Evolutionary conservation across 2,329 filamentous ascomycete species (phyloP).

Genomic region (Trichocomaceae sp.): DNA sequence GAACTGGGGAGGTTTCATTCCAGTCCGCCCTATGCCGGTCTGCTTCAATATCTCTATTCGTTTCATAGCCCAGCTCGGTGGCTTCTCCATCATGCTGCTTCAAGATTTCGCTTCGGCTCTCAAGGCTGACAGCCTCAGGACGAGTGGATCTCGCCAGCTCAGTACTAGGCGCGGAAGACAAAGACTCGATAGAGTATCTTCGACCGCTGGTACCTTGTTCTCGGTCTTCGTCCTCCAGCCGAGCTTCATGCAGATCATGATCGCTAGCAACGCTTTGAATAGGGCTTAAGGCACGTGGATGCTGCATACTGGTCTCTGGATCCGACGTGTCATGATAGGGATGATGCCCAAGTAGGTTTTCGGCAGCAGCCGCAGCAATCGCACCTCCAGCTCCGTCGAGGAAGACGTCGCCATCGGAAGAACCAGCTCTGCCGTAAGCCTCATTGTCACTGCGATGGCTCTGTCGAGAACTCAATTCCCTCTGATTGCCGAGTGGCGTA

Average conservation of each 20-base stretch:
- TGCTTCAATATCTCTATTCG: slow-evolving; percentile 20
- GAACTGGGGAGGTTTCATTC: slow-evolving; percentile 32
- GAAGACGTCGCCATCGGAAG: slow-evolving; percentile 23
- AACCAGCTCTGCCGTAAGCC: slow-evolving; percentile 30
- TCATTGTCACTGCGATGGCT: slow-evolving; percentile 5
- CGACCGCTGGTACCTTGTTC: slow-evolving; percentile 51
- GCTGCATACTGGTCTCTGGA: slow-evolving; percentile 41
- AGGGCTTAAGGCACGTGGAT: slow-evolving; percentile 70
- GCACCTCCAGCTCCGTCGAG: slow-evolving; percentile 28
- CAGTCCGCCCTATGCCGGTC: slow-evolving; percentile 18
- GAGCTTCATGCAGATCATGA: slow-evolving; percentile 60
- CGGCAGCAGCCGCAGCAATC: slow-evolving; percentile 36
- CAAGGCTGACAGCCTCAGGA: slow-evolving; percentile 45
- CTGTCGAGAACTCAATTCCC: slow-evolving; percentile 24
- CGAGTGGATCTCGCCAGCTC: slow-evolving; percentile 51
- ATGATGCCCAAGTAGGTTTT: slow-evolving; percentile 30
- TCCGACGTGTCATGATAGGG: slow-evolving; percentile 48
- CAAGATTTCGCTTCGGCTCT: slow-evolving; percentile 45
- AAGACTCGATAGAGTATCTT: slow-evolving; percentile 51
- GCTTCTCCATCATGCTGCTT: slow-evolving; percentile 34
- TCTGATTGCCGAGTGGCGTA: slow-evolving; percentile 42
- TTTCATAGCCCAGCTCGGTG: slow-evolving; percentile 35
- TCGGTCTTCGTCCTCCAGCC: slow-evolving; percentile 51
- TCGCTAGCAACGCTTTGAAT: slow-evolving; percentile 91
- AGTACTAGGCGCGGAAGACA: slow-evolving; percentile 53